Conservation (phyloP, 768 basidiomycete genomes). For the Boletus rubescentipes region DNA sequence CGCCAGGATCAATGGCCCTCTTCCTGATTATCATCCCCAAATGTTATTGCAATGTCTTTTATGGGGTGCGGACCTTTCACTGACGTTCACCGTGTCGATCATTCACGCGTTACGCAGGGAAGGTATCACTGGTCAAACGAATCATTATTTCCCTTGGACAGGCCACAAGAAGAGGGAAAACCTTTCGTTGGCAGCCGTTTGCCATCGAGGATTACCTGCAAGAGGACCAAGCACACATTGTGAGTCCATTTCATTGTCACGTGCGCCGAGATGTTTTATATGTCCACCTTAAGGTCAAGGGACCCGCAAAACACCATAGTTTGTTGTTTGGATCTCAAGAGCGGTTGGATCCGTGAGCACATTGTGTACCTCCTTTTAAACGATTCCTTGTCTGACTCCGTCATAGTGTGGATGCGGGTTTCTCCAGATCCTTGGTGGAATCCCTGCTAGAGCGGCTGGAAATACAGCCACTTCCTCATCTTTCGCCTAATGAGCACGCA, state of each 20-base stretch:
- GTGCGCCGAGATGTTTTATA: background rate
- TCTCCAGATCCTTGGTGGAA: slow-evolving; percentile 59
- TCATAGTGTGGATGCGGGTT: slow-evolving; percentile 49
- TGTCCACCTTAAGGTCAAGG: slow-evolving; percentile 13
- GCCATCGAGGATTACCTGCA: slow-evolving; percentile 48
- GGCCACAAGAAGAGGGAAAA: slow-evolving; percentile 14
- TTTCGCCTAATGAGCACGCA: slow-evolving; percentile 79
- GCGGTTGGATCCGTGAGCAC: slow-evolving; percentile 45
- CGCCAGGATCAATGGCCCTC: slow-evolving; percentile 78
- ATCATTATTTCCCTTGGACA: slow-evolving; percentile 69
- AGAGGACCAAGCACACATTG: slow-evolving; percentile 20
- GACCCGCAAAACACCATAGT: slow-evolving; percentile 41
- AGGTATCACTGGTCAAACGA: slow-evolving; percentile 80
- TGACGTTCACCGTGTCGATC: background rate
- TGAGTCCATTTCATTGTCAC: slow-evolving; percentile 8
- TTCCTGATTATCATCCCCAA: slow-evolving; percentile 91
- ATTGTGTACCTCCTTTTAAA: background rate
- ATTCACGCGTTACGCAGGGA: slow-evolving; percentile 48
- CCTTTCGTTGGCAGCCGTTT: slow-evolving; percentile 46
- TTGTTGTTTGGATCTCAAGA: slow-evolving; percentile 52
- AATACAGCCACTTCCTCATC: slow-evolving; percentile 58
- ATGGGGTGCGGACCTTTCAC: slow-evolving; percentile 63
- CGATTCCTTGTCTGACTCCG: slow-evolving; percentile 3
- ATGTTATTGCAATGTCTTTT: slow-evolving; percentile 88
- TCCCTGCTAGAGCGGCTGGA: slow-evolving; percentile 67